Base-by-base conservation (phyloP, 2,329 filamentous ascomycete genomes). In the Teratosphaeria pseudoeucalypti region DNA sequence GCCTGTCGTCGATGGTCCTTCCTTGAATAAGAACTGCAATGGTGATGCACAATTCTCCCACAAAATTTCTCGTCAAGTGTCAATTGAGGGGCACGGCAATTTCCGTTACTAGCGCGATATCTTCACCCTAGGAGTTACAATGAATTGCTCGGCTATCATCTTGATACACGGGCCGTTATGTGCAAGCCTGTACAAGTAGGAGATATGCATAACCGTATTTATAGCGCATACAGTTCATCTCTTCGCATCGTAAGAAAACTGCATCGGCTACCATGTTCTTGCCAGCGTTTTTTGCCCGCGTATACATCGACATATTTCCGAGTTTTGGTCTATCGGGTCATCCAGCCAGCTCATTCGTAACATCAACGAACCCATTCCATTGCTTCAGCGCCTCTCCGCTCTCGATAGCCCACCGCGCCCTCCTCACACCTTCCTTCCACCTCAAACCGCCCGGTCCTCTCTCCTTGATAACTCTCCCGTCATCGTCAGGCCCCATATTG, bases 341-440 rank as follows among this genome's bases (percentile, higher is more conserved):
- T 12, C 23, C 3, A 54, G 57, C 56, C 34, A 64, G 14, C 26
- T 56, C 61, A 55, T 92, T 91, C 10, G 89, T 95, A 37, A 89
- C 84, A 61, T 92, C 83, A 43, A 95, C 91, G 76, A 96, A 97
- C 26, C 80, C 80, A 60, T 85, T 80, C 85, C 94, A 92, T 75
- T 91, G 86, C 71, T 80, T 86, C 80, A 89, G 85, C n/a, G 92
- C 90, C 72, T 86, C 85, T 54, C 92, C 91, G 72, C 90, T 96
- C 74, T 86, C 83, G 55, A 99, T 82, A 11, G 90, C 90, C 89
- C 90, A 95, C 67, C 87, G 85, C 16, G 94, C 94, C 71, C 90
- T 82, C 67, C 92, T 81, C 14, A 96, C 84, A 57, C 92, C 94
- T 72, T 96, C 92, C 77, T 95, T 99, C 94, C 94, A 99, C 69